phyloP scores from a whole-genome alignment of 305 asterid genomes.

The Stenogyne calaminthoides region DNA sequence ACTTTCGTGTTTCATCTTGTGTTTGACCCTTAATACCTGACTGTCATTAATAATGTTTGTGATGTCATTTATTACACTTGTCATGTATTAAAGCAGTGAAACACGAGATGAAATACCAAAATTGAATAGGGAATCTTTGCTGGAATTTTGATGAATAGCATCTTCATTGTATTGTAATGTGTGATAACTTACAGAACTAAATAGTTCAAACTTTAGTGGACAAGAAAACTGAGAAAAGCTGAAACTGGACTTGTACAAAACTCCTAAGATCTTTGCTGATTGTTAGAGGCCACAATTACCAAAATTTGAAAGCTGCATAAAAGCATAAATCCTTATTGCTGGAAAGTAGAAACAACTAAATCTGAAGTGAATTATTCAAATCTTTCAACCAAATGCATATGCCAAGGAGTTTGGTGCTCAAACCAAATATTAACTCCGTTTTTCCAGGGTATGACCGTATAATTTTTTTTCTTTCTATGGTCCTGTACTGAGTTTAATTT shows the following conservation, averaged over 20 bases:
- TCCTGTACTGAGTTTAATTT: conserved; percentile 6
- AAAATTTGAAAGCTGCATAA: neutral
- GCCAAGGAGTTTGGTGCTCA: neutral
- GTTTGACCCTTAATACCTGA: too few relatives aligned
- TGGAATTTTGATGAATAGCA: neutral
- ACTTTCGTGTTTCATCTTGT: too few relatives aligned
- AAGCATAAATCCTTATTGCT: neutral
- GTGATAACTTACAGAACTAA: neutral
- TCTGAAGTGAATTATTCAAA: neutral
- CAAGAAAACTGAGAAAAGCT: neutral
- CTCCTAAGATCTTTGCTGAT: neutral
- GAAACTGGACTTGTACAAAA: neutral
- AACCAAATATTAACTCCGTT: neutral
- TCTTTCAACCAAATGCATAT: too few relatives aligned
- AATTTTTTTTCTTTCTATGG: conserved; percentile 24
- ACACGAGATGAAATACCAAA: too few relatives aligned
- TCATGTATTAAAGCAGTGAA: too few relatives aligned
- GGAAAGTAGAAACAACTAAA: neutral
- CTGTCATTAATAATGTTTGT: too few relatives aligned
- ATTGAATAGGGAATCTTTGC: too few relatives aligned
- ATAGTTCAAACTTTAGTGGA: neutral
- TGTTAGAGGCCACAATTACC: neutral
- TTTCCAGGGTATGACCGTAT: neutral
- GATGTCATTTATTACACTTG: too few relatives aligned
- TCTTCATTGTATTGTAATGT: neutral